These are phyloP conservation scores for Psophocarpus tetragonolobus DNA, from an alignment of 306 rosid species.

Conservation along the genomic window DNA sequence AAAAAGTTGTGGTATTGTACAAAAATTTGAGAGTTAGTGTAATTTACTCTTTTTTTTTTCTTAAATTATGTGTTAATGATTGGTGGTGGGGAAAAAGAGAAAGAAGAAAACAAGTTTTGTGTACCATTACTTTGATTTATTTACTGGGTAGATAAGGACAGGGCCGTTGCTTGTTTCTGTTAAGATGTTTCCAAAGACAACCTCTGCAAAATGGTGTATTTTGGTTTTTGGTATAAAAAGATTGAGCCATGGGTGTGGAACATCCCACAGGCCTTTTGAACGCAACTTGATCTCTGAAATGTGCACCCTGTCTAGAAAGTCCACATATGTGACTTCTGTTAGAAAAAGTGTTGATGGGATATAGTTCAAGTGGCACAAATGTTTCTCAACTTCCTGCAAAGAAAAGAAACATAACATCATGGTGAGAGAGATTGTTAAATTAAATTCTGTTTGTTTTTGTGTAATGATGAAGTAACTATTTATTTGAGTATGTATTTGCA, in stretches of 20 bases:
- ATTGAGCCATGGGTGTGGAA: slow-evolving; percentile 99
- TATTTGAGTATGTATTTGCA: neutral
- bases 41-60: too few relatives aligned
- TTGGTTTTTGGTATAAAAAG: slow-evolving; percentile 85
- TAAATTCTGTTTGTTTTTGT: neutral
- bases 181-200: slow-evolving; percentile 80
- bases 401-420: neutral
- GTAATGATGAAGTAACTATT: neutral
- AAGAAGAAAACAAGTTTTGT: neutral
- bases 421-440: neutral
- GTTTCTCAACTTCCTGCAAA: slow-evolving; percentile 71
- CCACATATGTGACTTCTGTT: slow-evolving; percentile 75
- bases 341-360: slow-evolving; percentile 80
- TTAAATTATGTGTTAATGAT: slow-evolving; percentile 3
- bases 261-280: slow-evolving; percentile 91
- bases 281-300: slow-evolving; percentile 80
- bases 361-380: slow-evolving; percentile 55
- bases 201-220: slow-evolving; percentile 69
- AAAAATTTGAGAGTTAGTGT: too few relatives aligned
- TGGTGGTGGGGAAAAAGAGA: neutral
- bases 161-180: slow-evolving; percentile 67
- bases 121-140: slow-evolving; percentile 69
- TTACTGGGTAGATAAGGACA: slow-evolving; percentile 86
- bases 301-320: slow-evolving; percentile 91
- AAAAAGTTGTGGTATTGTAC: too few relatives aligned